Evolutionary conservation across 2,329 filamentous ascomycete species (phyloP).

Genomic region (Calonectria multiphialidica): DNA sequence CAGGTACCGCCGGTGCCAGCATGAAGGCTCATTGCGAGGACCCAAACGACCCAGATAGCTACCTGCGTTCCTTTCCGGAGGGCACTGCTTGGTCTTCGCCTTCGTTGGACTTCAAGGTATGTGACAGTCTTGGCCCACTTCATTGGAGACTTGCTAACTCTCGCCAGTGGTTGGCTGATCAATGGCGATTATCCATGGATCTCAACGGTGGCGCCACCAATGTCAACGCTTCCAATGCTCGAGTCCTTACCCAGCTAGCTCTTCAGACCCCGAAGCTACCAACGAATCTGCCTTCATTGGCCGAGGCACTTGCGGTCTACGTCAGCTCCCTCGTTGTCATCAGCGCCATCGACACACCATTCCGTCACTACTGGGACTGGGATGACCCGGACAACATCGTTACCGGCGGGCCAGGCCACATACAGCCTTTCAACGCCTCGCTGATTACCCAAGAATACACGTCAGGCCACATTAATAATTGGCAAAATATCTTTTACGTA

Average conservation of each 20-base stretch:
- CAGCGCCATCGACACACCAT: slow-evolving; percentile 69
- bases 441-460: slow-evolving; percentile 77
- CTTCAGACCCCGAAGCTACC: slow-evolving; percentile 57
- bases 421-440: slow-evolving; percentile 73
- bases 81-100: slow-evolving; percentile 48
- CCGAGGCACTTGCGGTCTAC: slow-evolving; percentile 80
- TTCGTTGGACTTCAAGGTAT: slow-evolving; percentile 63
- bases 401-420: slow-evolving; percentile 52
- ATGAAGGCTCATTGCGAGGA: slow-evolving; percentile 74
- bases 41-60: slow-evolving; percentile 64
- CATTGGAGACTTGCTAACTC: slow-evolving; percentile 10
- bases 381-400: slow-evolving; percentile 49
- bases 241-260: slow-evolving; percentile 67
- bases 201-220: slow-evolving; percentile 67
- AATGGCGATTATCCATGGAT: slow-evolving; percentile 68
- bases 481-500: slow-evolving; percentile 76
- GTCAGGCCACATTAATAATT: slow-evolving; percentile 70
- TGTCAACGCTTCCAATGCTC: slow-evolving; percentile 69
- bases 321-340: slow-evolving; percentile 75
- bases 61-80: slow-evolving; percentile 56
- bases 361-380: slow-evolving; percentile 68
- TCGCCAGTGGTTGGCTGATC: slow-evolving; percentile 58
- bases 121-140: neutral
- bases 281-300: slow-evolving; percentile 72
- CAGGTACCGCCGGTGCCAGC: slow-evolving; percentile 67